phyloP scores from a whole-genome alignment of 2,329 filamentous ascomycete genomes.

The Teratosphaeriaceae sp. region DNA sequence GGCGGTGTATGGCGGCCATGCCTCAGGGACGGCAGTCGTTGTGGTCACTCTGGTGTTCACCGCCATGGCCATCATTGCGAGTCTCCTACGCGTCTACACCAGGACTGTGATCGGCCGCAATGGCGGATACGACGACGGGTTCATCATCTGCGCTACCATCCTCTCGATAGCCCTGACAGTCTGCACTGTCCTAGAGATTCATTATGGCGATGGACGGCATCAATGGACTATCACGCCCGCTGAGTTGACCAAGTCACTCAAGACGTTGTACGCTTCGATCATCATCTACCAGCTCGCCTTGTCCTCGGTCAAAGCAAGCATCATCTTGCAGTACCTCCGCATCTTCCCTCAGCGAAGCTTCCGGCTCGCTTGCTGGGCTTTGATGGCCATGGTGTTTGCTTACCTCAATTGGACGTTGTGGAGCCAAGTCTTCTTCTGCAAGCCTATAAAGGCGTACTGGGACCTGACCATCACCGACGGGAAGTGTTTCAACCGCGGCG shows the following conservation, averaged over 20 bases:
- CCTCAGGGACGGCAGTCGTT: slow-evolving; percentile 14
- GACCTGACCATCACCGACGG: slow-evolving; percentile 21
- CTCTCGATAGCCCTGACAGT: slow-evolving; percentile 6
- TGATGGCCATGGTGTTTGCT: slow-evolving; percentile 27
- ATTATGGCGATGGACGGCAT: slow-evolving; percentile 8
- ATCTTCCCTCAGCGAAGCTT: slow-evolving; percentile 38
- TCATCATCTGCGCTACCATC: slow-evolving; percentile 16
- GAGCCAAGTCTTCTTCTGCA: slow-evolving; percentile 36
- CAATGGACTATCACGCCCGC: slow-evolving; percentile 1
- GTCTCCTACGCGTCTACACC: slow-evolving; percentile 16
- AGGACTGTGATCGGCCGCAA: slow-evolving; percentile 14
- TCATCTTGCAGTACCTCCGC: slow-evolving; percentile 43
- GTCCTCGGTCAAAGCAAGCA: slow-evolving; percentile 38
- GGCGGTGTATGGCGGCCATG: slow-evolving; percentile 12
- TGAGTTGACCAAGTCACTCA: slow-evolving; percentile 5
- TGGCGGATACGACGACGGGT: slow-evolving; percentile 19
- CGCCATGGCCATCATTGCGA: slow-evolving; percentile 13
- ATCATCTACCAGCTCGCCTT: slow-evolving; percentile 35
- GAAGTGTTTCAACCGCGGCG: slow-evolving; percentile 34
- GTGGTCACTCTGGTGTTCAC: slow-evolving; percentile 17
- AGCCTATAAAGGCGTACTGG: slow-evolving; percentile 39
- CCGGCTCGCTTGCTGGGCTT: slow-evolving; percentile 24
- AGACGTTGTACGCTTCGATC: slow-evolving; percentile 24
- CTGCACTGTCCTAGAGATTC: slow-evolving; percentile 5
- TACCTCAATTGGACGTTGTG: slow-evolving; percentile 30